These are phyloP conservation scores for Claviceps maximensis DNA, from an alignment of 2,329 filamentous ascomycete genomes.

Conservation along the genomic window DNA sequence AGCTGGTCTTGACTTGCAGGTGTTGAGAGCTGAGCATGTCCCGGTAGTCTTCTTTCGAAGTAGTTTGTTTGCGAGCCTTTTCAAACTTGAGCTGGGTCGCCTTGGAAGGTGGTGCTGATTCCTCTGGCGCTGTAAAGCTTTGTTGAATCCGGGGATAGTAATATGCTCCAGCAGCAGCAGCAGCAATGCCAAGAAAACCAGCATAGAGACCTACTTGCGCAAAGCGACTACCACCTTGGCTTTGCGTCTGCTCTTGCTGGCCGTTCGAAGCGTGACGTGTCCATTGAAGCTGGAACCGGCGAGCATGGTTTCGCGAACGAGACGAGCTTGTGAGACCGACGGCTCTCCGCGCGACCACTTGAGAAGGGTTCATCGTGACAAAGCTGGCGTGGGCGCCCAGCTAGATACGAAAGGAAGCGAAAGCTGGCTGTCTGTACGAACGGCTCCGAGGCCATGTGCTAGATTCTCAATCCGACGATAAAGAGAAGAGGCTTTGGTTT, in stretches of 20 bases:
- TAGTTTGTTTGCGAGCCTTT: constrained; percentile 41
- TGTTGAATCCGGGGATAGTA: constrained; percentile 23
- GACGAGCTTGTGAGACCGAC: constrained; percentile 12
- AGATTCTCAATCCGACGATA: not conserved
- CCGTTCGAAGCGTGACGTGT: constrained; percentile 15
- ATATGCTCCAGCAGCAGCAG: constrained; percentile 25
- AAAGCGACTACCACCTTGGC: constrained; percentile 15
- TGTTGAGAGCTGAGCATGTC: constrained; percentile 76
- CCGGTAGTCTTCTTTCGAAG: constrained; percentile 57
- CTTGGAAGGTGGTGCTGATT: constrained; percentile 14
- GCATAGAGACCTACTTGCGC: constrained; percentile 10
- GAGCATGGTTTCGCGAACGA: constrained; percentile 10
- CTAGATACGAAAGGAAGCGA: not conserved
- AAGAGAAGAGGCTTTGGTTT: not conserved
- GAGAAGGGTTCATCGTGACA: constrained; percentile 19
- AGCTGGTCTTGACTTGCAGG: constrained; percentile 72
- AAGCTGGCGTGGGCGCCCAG: too few species aligned
- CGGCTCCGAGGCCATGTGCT: not conserved
- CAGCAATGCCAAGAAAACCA: constrained; percentile 25
- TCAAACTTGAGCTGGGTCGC: constrained; percentile 56
- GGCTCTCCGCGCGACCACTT: constrained; percentile 16
- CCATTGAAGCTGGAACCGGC: constrained; percentile 19
- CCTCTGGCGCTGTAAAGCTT: constrained; percentile 9
- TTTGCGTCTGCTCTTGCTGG: constrained; percentile 9
- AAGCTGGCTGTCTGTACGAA: not conserved